phyloP scores from a whole-genome alignment of 192 early-diverging fungal species.

The Rhizophagus clarus region DNA sequence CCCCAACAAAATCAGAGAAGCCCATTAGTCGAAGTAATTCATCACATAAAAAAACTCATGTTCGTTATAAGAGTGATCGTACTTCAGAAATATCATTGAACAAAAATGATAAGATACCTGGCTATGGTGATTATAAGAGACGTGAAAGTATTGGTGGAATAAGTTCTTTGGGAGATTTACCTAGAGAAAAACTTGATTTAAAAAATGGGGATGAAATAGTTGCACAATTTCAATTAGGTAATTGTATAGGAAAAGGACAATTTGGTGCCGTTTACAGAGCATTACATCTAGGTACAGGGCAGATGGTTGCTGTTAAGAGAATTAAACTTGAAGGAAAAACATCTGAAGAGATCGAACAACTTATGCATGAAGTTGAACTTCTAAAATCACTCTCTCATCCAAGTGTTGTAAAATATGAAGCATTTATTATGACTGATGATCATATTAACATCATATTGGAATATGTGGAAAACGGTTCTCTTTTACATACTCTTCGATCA shows the following conservation, averaged over 20 bases:
- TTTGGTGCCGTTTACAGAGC: constrained; percentile 89
- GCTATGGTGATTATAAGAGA: background rate
- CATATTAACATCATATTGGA: constrained; percentile 87
- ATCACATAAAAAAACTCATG: constrained; percentile 10
- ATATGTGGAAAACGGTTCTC: constrained; percentile 91
- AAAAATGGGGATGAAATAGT: constrained; percentile 39
- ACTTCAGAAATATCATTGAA: constrained; percentile 14
- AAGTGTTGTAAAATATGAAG: constrained; percentile 84
- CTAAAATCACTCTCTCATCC: constrained; percentile 83
- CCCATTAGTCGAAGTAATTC: background rate
- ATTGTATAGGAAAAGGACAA: constrained; percentile 87
- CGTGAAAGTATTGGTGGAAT: constrained; percentile 32
- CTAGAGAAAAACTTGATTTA: constrained; percentile 35
- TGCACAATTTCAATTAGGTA: constrained; percentile 65
- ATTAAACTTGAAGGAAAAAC: constrained; percentile 74
- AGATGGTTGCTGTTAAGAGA: constrained; percentile 87
- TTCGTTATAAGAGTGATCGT: constrained; percentile 24
- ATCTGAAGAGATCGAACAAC: constrained; percentile 65
- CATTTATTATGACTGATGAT: constrained; percentile 70
- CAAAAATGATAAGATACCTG: constrained; percentile 7
- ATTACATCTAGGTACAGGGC: constrained; percentile 75
- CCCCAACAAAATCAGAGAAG: background rate
- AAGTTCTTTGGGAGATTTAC: constrained; percentile 36
- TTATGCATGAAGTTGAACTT: constrained; percentile 88
- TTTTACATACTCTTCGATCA: constrained; percentile 78